Conservation (phyloP, 331 rosid genomes). For the Malus hybrid region DNA sequence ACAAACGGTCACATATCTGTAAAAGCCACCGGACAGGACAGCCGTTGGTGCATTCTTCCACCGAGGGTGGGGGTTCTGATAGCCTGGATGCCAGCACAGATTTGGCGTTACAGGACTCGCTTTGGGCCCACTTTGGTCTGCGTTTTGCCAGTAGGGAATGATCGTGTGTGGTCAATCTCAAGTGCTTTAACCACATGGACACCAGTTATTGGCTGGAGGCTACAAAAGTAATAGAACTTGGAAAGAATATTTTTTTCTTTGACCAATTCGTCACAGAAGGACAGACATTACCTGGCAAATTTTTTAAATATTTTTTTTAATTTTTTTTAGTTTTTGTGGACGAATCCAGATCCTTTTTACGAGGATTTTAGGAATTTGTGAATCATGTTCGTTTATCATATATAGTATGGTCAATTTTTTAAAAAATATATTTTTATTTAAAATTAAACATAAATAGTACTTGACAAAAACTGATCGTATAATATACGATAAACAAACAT, state of each 20-base stretch:
- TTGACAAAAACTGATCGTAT: no score
- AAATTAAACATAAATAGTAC: no score
- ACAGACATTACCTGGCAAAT: not conserved
- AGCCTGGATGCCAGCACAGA: conserved; percentile 45
- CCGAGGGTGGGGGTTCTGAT: conserved; percentile 27
- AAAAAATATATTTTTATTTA: no score
- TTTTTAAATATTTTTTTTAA: no score
- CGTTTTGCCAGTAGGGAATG: not conserved
- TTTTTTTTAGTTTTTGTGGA: no score
- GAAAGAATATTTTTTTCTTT: not conserved
- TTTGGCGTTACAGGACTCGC: conserved; percentile 13
- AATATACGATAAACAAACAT: no score
- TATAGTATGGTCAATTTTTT: no score
- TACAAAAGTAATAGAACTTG: not conserved
- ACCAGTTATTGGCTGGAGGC: not conserved
- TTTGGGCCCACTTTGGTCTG: conserved; percentile 30
- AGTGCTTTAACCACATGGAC: not conserved
- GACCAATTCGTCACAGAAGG: not conserved
- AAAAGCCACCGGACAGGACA: conserved; percentile 39
- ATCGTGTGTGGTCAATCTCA: not conserved
- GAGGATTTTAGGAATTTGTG: accelerated
- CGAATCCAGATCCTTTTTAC: no score
- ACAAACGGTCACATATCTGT: conserved; percentile 64
- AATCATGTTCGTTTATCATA: no score
- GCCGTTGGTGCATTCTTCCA: conserved; percentile 52